These are phyloP conservation scores for Cinchona pubescens DNA, from an alignment of 257 asterid genomes.

Conservation along the genomic window DNA sequence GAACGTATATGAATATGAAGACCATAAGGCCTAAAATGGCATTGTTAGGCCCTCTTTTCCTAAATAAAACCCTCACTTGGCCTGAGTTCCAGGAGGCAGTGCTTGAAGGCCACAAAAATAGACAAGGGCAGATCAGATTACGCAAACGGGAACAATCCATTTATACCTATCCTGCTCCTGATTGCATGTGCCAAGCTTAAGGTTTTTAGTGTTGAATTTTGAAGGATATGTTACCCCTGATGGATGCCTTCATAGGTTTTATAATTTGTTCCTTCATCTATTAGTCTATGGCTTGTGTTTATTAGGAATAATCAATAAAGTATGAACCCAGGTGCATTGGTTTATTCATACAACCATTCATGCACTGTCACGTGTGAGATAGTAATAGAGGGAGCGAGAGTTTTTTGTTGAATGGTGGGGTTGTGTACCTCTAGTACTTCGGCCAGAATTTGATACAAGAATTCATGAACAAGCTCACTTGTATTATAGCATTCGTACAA, in stretches of 20 bases:
- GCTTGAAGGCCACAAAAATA: conserved; percentile 61
- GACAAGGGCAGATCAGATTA: conserved; percentile 80
- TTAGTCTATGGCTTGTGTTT: not conserved
- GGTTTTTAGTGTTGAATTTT: not conserved
- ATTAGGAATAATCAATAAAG: conserved; percentile 1
- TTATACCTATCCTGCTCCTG: conserved; percentile 89
- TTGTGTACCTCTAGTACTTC: not conserved
- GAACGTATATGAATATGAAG: conserved; percentile 34
- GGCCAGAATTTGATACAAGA: not conserved
- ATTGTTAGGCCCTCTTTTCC: conserved; percentile 78
- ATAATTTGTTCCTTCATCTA: not conserved
- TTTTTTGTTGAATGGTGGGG: conserved; percentile 4
- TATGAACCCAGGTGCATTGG: not conserved
- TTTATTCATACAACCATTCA: not conserved
- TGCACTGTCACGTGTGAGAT: not conserved
- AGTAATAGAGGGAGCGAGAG: not conserved
- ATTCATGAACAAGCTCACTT: not conserved
- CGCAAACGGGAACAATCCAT: conserved; percentile 75
- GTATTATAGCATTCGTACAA: not conserved
- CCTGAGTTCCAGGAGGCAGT: conserved; percentile 66
- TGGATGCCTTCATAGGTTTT: not conserved
- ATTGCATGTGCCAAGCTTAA: conserved; percentile 84
- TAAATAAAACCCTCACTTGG: conserved; percentile 78
- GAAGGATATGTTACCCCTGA: too few species aligned
- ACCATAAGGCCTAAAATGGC: conserved; percentile 91